Conservation (phyloP, 75 land plant species). For the Picea glauca region DNA sequence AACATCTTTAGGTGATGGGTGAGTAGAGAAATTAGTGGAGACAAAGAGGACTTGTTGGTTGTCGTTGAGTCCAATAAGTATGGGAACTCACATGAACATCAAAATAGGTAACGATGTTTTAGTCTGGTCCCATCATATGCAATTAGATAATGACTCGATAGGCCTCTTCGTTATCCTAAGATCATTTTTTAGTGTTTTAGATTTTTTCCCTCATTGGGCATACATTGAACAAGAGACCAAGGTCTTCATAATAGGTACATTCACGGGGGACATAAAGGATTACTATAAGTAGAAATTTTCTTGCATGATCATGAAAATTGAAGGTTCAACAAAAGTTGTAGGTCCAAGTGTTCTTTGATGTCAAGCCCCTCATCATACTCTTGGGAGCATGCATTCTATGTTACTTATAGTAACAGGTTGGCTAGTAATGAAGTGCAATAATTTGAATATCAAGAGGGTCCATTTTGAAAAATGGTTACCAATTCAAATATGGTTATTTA, state of each 20-base stretch:
- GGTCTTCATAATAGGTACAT: slow-evolving; percentile 61
- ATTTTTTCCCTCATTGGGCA: slow-evolving; percentile 86
- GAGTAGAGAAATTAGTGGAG: slow-evolving; percentile 60
- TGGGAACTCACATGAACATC: slow-evolving; percentile 42
- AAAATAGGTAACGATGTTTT: slow-evolving; percentile 40
- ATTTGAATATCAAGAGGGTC: no score
- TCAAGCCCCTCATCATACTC: no score
- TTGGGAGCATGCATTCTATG: no score
- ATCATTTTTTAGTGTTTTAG: slow-evolving; percentile 67
- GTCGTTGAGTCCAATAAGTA: slow-evolving; percentile 34
- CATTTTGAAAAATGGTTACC: no score
- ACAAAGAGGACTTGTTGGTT: slow-evolving; percentile 48
- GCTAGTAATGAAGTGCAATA: no score
- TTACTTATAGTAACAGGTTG: no score
- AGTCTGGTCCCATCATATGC: slow-evolving; percentile 56
- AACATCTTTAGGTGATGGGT: slow-evolving; percentile 90
- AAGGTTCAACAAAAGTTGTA: no score
- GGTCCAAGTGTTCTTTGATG: no score
- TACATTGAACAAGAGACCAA: slow-evolving; percentile 48
- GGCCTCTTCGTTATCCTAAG: slow-evolving; percentile 54
- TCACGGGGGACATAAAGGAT: slow-evolving; percentile 34
- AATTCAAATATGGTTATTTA: no score
- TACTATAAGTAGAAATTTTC: slow-evolving; percentile 42
- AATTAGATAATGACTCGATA: slow-evolving; percentile 46
- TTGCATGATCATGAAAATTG: slow-evolving; percentile 32